phyloP scores from a whole-genome alignment of 2,329 filamentous ascomycete genomes.

The Talaromyces sp. region DNA sequence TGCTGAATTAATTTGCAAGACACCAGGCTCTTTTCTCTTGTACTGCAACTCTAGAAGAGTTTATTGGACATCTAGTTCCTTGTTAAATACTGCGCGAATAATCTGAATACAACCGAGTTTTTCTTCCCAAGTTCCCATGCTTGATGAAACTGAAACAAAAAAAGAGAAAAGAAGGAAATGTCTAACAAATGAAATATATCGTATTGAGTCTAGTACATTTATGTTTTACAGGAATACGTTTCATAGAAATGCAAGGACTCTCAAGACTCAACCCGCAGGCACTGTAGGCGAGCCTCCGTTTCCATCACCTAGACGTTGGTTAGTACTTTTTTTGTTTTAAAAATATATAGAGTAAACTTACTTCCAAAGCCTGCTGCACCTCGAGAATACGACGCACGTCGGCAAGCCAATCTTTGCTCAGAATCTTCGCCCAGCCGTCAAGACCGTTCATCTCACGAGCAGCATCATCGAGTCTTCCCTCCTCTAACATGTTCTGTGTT shows the following conservation, averaged over 20 bases:
- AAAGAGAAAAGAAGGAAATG: neutral
- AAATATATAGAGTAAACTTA: conserved; percentile 40
- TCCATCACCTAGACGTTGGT: conserved; percentile 66
- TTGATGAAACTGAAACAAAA: neutral
- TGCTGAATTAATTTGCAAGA: neutral
- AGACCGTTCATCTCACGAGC: conserved; percentile 93
- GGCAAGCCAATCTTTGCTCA: conserved; percentile 88
- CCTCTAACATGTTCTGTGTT: conserved; percentile 84
- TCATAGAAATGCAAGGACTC: conserved; percentile 4
- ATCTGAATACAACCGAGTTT: neutral
- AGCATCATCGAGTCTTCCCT: conserved; percentile 85
- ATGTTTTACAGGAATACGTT: conserved; percentile 36
- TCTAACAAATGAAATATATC: conserved; percentile 24
- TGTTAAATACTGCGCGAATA: neutral
- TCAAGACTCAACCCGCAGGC: conserved; percentile 69
- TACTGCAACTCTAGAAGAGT: neutral
- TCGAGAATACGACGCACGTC: conserved; percentile 91
- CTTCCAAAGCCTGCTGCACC: conserved; percentile 92
- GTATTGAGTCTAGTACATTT: conserved; percentile 37
- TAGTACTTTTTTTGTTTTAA: neutral
- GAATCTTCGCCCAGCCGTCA: conserved; percentile 88
- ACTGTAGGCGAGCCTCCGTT: conserved; percentile 84
- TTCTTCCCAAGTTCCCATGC: neutral
- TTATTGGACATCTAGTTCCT: neutral
- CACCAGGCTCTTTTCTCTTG: neutral